Evolutionary conservation across 2,329 filamentous ascomycete genomes (phyloP).

Genomic region (Hymenoscyphus scutula): DNA sequence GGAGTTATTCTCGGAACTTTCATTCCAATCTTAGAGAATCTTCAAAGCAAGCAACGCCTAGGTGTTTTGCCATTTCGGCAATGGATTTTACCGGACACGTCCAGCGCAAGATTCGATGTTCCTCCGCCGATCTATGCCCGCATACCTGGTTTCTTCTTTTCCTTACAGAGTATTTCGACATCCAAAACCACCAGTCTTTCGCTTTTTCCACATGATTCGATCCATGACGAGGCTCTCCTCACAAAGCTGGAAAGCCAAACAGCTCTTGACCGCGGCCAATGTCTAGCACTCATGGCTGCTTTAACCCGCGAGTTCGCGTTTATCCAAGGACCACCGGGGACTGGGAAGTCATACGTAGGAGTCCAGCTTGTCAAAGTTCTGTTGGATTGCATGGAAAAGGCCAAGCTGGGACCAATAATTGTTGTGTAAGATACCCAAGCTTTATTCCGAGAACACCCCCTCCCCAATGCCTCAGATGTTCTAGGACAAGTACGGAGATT

Average conservation of each 20-base stretch:
- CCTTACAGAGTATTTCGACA: conserved; percentile 22
- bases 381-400: conserved; percentile 34
- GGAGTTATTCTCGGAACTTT: conserved; percentile 35
- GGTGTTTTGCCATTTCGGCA: conserved; percentile 38
- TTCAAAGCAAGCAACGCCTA: conserved; percentile 50
- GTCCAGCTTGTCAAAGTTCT: conserved; percentile 27
- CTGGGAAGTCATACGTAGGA: conserved; percentile 33
- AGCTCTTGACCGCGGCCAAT: conserved; percentile 18
- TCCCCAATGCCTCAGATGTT: neutral
- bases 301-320: conserved; percentile 23
- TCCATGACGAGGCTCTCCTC: conserved; percentile 22
- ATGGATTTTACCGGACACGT: conserved; percentile 26
- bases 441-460: too few relatives aligned
- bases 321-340: conserved; percentile 34
- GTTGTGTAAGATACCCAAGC: conserved; percentile 37
- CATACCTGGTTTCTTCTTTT: conserved; percentile 13
- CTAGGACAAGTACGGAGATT: neutral
- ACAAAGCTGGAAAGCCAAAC: conserved; percentile 23
- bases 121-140: conserved; percentile 10
- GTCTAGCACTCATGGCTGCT: conserved; percentile 15
- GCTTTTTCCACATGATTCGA: conserved; percentile 33
- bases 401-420: conserved; percentile 37
- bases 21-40: conserved; percentile 49
- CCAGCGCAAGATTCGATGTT: conserved; percentile 33
- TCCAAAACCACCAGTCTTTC: conserved; percentile 46